Percentiles rank a stretch among this genome's conserved stretches.
Conservation (phyloP, 768 basidiomycete genomes). For the Boletus reticulatus region DNA sequence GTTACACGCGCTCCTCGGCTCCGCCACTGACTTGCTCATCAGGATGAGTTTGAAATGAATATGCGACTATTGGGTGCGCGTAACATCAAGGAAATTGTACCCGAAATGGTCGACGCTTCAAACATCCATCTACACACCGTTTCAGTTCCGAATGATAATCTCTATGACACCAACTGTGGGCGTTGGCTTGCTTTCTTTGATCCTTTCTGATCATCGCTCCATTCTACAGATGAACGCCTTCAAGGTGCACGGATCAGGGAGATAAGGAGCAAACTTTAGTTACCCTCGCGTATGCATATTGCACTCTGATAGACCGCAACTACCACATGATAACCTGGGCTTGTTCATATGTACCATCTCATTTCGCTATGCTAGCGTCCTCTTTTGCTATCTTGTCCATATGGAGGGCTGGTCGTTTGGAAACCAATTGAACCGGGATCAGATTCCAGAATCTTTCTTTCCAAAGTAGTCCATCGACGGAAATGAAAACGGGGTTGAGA, state of each 20-base stretch:
- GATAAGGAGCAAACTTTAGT: slow-evolving; percentile 38
- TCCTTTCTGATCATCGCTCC: slow-evolving; percentile 1
- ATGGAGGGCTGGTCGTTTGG: neutral
- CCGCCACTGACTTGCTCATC: neutral
- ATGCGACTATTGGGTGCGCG: slow-evolving; percentile 88
- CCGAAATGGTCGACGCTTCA: slow-evolving; percentile 86
- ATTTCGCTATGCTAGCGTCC: neutral
- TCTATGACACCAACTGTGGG: slow-evolving; percentile 84
- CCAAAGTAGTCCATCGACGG: neutral
- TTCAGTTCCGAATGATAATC: slow-evolving; percentile 65
- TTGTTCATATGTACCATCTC: neutral
- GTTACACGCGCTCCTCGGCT: neutral
- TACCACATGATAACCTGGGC: neutral
- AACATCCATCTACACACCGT: slow-evolving; percentile 66
- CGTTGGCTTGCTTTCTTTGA: slow-evolving; percentile 2
- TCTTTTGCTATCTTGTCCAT: neutral
- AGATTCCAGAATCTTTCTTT: neutral
- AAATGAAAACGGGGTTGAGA: slow-evolving; percentile 3
- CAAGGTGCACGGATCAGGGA: slow-evolving; percentile 41
- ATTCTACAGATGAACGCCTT: slow-evolving; percentile 41
- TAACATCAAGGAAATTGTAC: slow-evolving; percentile 74
- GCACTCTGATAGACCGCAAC: neutral
- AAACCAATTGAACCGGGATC: neutral
- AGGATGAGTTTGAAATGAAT: slow-evolving; percentile 99
- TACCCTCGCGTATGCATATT: neutral